Conservation (phyloP, 805 yeast species). For the Candida alai region DNA sequence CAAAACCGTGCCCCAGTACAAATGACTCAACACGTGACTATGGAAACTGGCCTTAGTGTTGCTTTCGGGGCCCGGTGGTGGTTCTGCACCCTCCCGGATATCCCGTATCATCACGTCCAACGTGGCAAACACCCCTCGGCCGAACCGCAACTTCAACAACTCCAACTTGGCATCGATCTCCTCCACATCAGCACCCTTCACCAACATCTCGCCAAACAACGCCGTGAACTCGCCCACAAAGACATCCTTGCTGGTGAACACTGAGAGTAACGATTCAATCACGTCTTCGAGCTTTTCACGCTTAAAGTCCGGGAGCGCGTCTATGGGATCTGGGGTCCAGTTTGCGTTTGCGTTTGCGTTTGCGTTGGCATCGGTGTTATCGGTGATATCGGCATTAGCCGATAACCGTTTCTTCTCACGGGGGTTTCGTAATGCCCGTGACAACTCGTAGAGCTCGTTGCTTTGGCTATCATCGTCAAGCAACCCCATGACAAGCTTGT, state of each 20-base stretch:
- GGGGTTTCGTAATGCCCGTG: conserved; percentile 45
- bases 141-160: conserved; percentile 59
- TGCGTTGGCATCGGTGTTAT: neutral
- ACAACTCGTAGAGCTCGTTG: conserved; percentile 49
- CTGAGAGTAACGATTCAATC: conserved; percentile 65
- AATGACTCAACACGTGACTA: conserved; percentile 55
- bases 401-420: conserved; percentile 8
- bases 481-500: conserved; percentile 67
- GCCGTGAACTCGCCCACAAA: conserved; percentile 63
- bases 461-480: conserved; percentile 41
- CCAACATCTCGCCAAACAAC: conserved; percentile 55
- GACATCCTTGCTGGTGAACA: conserved; percentile 64
- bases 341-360: conserved; percentile 44
- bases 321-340: conserved; percentile 87
- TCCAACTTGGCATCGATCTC: conserved; percentile 43
- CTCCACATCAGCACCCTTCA: conserved; percentile 39
- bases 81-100: conserved; percentile 58
- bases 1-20: conserved; percentile 74
- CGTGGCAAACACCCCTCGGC: conserved; percentile 59
- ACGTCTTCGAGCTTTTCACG: conserved; percentile 59
- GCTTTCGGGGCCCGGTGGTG: too few relatives aligned
- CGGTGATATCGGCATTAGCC: neutral
- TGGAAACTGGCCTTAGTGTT: conserved; percentile 31
- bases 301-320: conserved; percentile 82
- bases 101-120: conserved; percentile 85